A percentile compares a stretch with the other conserved stretches of the same genome.
Evolutionary conservation across 208 protist species (phyloP).

Genomic region (Leishmania arabica): DNA sequence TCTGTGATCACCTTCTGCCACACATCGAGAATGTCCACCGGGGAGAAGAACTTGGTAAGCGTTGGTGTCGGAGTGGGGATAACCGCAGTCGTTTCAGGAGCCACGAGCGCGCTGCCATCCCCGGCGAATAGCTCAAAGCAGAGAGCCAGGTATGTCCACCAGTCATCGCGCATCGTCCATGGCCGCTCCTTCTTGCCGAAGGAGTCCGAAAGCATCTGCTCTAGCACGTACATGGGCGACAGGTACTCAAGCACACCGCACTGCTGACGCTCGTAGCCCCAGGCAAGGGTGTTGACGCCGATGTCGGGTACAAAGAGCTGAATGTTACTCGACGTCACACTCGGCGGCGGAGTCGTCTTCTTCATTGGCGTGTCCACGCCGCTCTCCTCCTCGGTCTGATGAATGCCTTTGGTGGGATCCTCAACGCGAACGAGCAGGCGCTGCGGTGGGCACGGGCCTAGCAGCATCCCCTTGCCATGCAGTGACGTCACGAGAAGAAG

Average conservation of each 20-base stretch:
- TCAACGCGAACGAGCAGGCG: slow-evolving; percentile 70
- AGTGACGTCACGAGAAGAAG: slow-evolving; percentile 69
- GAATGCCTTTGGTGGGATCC: slow-evolving; percentile 19
- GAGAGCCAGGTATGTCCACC: slow-evolving; percentile 80
- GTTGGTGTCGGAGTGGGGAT: slow-evolving; percentile 46
- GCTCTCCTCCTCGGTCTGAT: slow-evolving; percentile 13
- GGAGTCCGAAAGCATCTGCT: slow-evolving; percentile 55
- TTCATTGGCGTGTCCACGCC: slow-evolving; percentile 20
- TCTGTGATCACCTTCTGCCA: slow-evolving; percentile 64
- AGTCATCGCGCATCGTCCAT: slow-evolving; percentile 86
- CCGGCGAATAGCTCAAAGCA: slow-evolving; percentile 74
- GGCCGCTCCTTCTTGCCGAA: slow-evolving; percentile 34
- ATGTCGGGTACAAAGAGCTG: slow-evolving; percentile 72
- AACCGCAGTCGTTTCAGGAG: slow-evolving; percentile 23
- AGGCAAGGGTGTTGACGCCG: slow-evolving; percentile 67
- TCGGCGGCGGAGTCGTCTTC: slow-evolving; percentile 11
- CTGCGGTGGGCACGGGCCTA: slow-evolving; percentile 74
- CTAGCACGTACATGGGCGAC: slow-evolving; percentile 70
- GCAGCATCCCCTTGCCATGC: slow-evolving; percentile 80
- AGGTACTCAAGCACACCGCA: slow-evolving; percentile 87
- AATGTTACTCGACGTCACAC: slow-evolving; percentile 44
- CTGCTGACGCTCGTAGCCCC: slow-evolving; percentile 87
- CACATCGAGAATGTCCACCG: slow-evolving; percentile 56
- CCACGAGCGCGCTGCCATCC: slow-evolving; percentile 63
- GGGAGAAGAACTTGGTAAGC: slow-evolving; percentile 45